Conservation (phyloP, 768 basidiomycete species). For the Rhodotorula paludigena region DNA sequence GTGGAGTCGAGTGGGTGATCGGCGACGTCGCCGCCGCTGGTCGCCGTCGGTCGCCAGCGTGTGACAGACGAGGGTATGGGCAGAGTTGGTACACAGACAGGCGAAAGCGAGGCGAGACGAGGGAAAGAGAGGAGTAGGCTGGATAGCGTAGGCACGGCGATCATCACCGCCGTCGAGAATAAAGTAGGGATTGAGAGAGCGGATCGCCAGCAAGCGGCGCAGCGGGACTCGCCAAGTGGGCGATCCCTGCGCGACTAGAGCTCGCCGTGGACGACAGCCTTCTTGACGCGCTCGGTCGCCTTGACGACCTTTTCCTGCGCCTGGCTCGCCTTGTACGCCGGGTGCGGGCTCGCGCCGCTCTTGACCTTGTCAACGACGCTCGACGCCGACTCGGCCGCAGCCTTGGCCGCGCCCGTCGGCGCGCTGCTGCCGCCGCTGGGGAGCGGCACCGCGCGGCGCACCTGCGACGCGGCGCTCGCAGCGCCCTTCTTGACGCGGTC, state of each 20-base stretch:
- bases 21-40: no score
- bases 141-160: no score
- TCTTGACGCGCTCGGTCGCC: conserved; percentile 15
- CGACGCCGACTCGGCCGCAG: not conserved
- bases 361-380: not conserved
- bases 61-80: no score
- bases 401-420: conserved; percentile 7
- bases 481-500: conserved; percentile 8
- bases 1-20: no score
- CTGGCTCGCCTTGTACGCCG: conserved; percentile 6
- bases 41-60: no score
- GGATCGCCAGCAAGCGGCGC: no score
- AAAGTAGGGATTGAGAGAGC: no score
- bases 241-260: not conserved
- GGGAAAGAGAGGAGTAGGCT: no score
- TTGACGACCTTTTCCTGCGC: not conserved
- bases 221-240: no score
- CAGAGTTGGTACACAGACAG: no score
- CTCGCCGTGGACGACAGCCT: conserved; percentile 21
- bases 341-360: conserved; percentile 7
- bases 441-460: not conserved
- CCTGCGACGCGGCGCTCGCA: conserved; percentile 8
- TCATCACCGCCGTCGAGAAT: no score
- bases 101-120: no score
- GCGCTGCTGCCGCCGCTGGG: conserved; percentile 4